Base-by-base conservation (phyloP, 202 grass and related monocot genomes). In the Cymbopogon flexuosus region DNA sequence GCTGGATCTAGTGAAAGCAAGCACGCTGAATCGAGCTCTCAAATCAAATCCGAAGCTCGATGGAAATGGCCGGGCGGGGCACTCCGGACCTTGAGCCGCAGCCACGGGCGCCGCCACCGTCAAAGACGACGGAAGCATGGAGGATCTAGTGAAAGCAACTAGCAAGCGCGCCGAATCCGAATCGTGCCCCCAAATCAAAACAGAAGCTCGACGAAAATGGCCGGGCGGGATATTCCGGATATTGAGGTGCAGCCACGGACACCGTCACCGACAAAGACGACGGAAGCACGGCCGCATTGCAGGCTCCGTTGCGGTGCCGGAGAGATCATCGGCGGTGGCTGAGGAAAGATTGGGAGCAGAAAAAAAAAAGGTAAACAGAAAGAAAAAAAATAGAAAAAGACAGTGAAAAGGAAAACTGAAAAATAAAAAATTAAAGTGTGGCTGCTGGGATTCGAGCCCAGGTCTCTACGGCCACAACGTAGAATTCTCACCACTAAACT, bases 401-500 rank as follows among this genome's bases (percentile, higher is more conserved):
- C 2, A 2, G 46, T n/a, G 47, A 52, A n/a, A 5, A n/a, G 16
- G 6, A n/a, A 52, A 52, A 52, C 2, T n/a, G 7, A n/a, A 51
- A 18, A 51, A 18, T 1, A 16, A 49, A 52, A 7, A 7, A 39
- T 8, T 1, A 27, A 27, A 0, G 8, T 52, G 87, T 93, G 89
- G 94, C 91, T 87, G 87, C 89, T 92, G 89, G 89, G 85, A 91
- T 93, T 90, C 85, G 89, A 92, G 90, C 86, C 84, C 86, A 94
- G 84, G 78, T 94, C 82, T 91, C 83, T 86, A 91, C 79, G 82
- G 92, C 80, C 92, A 95, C 59, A 72, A 42, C 59, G 70, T 72
- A 10, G 70, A 88, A 84, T 84, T 81, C 81, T 76, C 22, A 94
- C 92, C 90, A 97, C 91, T 92, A 97, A 97, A 97, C 94, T 94